phyloP scores from a whole-genome alignment of 352 stramenopile species.

The Bremia lactucae region DNA sequence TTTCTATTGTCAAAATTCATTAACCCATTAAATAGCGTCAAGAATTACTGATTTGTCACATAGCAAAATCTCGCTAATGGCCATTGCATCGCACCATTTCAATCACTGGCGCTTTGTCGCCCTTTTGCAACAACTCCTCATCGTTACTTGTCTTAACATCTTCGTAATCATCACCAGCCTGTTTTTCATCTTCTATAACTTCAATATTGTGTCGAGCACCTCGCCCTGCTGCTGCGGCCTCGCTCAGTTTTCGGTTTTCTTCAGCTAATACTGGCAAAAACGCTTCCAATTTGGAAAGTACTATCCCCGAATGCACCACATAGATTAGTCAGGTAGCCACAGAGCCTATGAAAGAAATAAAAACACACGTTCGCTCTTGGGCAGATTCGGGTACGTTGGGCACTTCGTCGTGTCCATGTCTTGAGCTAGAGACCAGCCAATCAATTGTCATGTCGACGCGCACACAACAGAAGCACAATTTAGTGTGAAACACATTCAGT shows the following conservation, averaged over 20 bases:
- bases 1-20: too few species aligned
- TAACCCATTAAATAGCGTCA: background rate
- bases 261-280: constrained; percentile 64
- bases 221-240: constrained; percentile 43
- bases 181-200: constrained; percentile 27
- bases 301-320: constrained; percentile 10
- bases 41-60: background rate
- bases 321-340: background rate
- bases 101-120: constrained; percentile 39
- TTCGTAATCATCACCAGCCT: constrained; percentile 13
- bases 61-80: background rate
- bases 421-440: too few species aligned
- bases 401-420: constrained; percentile 23
- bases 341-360: background rate
- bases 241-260: constrained; percentile 67
- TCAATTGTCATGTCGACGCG: too few species aligned
- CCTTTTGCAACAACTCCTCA: constrained; percentile 10
- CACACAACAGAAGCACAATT: too few species aligned
- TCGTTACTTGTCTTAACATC: constrained; percentile 9
- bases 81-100: constrained; percentile 43
- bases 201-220: constrained; percentile 70
- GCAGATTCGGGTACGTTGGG: constrained; percentile 34
- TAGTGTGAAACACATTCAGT: too few species aligned
- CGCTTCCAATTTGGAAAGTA: constrained; percentile 62
- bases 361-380: constrained; percentile 47